phyloP scores from a whole-genome alignment of 768 basidiomycete genomes.

The Psilocybe cyanescens region DNA sequence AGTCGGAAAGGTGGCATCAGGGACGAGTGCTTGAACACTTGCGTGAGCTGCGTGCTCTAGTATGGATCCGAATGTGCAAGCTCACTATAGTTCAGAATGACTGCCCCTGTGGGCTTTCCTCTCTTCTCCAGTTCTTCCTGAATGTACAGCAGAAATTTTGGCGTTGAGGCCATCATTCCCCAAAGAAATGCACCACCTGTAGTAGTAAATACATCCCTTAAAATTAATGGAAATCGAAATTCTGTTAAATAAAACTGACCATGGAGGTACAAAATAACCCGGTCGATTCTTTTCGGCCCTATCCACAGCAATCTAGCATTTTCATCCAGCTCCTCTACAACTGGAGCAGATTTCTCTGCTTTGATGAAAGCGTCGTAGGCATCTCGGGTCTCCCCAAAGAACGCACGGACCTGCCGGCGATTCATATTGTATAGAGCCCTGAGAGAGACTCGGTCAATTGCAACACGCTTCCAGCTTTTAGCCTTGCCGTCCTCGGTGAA shows the following conservation, averaged over 20 bases:
- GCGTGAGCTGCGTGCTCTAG: neutral
- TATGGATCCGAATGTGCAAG: neutral
- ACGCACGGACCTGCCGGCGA: neutral
- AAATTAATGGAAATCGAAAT: no score
- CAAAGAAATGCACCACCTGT: conserved; percentile 18
- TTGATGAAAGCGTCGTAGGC: neutral
- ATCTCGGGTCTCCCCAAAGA: neutral
- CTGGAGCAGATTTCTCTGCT: neutral
- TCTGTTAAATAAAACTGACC: conserved; percentile 3
- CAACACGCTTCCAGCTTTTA: conserved; percentile 10
- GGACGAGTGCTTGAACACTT: conserved; percentile 24
- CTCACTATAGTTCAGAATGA: conserved; percentile 16
- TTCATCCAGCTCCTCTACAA: conserved; percentile 10
- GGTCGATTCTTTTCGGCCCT: conserved; percentile 14
- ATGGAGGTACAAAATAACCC: conserved; percentile 14
- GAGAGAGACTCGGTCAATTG: neutral
- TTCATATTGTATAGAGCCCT: conserved; percentile 5
- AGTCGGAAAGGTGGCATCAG: conserved; percentile 30
- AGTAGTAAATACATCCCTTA: no score
- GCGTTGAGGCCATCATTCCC: neutral
- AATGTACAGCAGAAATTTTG: conserved; percentile 20
- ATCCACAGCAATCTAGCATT: conserved; percentile 17
- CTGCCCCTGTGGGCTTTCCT: conserved; percentile 4
- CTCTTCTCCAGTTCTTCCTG: conserved; percentile 15
- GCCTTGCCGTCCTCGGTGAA: conserved; percentile 5